Evolutionary conservation across 2,329 filamentous ascomycete species (phyloP), one percentile per base, ranked within the genome.

Genomic region (Pyrenochaeta sp.): DNA sequence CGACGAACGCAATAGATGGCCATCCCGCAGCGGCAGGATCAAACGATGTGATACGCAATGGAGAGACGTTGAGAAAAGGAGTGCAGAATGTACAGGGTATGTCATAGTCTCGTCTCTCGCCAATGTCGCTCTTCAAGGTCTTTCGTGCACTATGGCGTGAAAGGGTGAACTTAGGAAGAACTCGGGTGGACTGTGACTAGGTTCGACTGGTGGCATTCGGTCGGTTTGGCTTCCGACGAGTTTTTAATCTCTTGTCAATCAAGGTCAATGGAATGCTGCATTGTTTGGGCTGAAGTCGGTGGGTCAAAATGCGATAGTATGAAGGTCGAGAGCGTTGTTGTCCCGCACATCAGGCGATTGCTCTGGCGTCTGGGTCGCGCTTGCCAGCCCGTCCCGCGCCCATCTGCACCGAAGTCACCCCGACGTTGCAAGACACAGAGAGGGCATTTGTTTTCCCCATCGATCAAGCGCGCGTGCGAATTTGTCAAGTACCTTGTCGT

Each of bases 1-100:
- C 30, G 53, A 53, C 51, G 59, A 59, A 64, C 59, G 59, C 51
- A 59, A 68, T 36, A 58, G 58, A 58, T 60, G 28, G 52, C 43
- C 58, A 52, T 54, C 43, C 52, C 44, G 55, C 54, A 19, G 46
- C 52, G 43, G 25, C 37, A 54, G 19, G 44, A 47, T 27, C 36
- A 25, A 45, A 55, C 47, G 50, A n/a, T 42, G 50, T 34, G 39
- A 50, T 37, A 39, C 28, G n/a, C 48, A 32, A 37, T 36, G 40
- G 49, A 46, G 45, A 50, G 48, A 40, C 42, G 46, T 50, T 52
- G 50, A 54, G 55, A 55, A 58, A 58, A 52, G 50, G 49, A 52
- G 54, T 48, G 54, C 49, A 52, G 19, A n/a, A 13, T 8, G 22
- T 43, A 40, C 43, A 44, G 49, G 37, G 53, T 25, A 50, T 50